Conservation (phyloP, 495 filamentous ascomycete species). For the Aspergillus cavernicola region DNA sequence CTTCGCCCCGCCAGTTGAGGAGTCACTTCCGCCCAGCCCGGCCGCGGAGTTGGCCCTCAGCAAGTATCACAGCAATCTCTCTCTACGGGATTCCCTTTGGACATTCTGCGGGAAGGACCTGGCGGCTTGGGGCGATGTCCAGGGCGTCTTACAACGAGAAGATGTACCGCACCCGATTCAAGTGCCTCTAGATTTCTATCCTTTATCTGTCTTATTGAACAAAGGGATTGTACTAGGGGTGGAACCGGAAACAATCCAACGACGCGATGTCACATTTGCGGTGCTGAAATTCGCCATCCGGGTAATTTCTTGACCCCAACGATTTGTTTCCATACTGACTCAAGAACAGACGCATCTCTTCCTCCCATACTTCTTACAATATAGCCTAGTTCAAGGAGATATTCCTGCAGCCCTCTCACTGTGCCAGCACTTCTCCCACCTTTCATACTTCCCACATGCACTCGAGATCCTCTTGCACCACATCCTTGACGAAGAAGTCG, state of each 20-base stretch:
- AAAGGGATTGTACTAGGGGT: slow-evolving; percentile 89
- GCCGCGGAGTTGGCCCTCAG: slow-evolving; percentile 46
- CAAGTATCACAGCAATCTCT: slow-evolving; percentile 41
- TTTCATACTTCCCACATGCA: slow-evolving; percentile 89
- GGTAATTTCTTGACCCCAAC: slow-evolving; percentile 33
- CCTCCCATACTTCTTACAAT: slow-evolving; percentile 78
- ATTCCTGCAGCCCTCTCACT: slow-evolving; percentile 70
- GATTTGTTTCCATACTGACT: slow-evolving; percentile 16
- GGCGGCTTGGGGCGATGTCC: slow-evolving; percentile 84
- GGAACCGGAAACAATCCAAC: slow-evolving; percentile 86
- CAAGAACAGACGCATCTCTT: slow-evolving; percentile 75
- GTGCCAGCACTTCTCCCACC: slow-evolving; percentile 74
- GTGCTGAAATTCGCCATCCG: slow-evolving; percentile 80
- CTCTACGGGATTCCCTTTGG: slow-evolving; percentile 86
- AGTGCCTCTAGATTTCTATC: slow-evolving; percentile 82
- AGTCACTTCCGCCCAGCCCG: slow-evolving; percentile 49
- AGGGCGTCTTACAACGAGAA: slow-evolving; percentile 67
- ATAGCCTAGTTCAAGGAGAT: slow-evolving; percentile 67
- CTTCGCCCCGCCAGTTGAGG: slow-evolving; percentile 36
- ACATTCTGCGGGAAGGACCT: slow-evolving; percentile 83
- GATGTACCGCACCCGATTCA: slow-evolving; percentile 42
- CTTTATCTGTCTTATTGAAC: slow-evolving; percentile 74
- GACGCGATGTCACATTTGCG: slow-evolving; percentile 83
- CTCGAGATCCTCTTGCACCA: slow-evolving; percentile 91
- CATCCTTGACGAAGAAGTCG: slow-evolving; percentile 91